Evolutionary conservation across 163 green algal species (phyloP).

Genomic region (Botryococcus braunii): DNA sequence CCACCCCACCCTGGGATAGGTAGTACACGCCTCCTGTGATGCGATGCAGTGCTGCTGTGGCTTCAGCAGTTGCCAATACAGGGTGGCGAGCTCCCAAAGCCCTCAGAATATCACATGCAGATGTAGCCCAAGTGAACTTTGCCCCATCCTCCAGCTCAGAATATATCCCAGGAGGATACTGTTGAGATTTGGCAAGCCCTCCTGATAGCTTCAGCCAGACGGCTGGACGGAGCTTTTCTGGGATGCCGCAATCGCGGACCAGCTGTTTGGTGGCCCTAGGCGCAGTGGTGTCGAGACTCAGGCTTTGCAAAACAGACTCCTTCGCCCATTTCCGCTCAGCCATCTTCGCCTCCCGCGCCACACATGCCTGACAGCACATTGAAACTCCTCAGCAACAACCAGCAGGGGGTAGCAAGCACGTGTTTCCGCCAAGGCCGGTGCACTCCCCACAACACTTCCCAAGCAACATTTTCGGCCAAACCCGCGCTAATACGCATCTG

Average conservation of each 20-base stretch:
- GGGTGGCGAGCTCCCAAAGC: not conserved
- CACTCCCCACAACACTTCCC: too few species aligned
- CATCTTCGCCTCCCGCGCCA: slow-evolving; percentile 6
- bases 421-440: too few species aligned
- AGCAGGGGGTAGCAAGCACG: slow-evolving; percentile 5
- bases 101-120: not conserved
- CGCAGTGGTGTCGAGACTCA: not conserved
- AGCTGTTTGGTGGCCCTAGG: slow-evolving; percentile 14
- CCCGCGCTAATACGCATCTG: too few species aligned
- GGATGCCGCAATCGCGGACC: slow-evolving; percentile 19
- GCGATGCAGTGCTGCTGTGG: not conserved
- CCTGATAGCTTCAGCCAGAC: slow-evolving; percentile 26
- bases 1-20: not conserved
- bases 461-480: too few species aligned
- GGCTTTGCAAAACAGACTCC: not conserved
- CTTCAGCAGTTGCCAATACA: not conserved
- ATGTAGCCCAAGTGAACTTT: not conserved
- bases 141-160: slow-evolving; percentile 1
- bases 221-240: slow-evolving; percentile 6
- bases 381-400: not conserved
- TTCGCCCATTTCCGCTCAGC: slow-evolving; percentile 2
- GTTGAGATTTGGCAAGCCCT: slow-evolving; percentile 1
- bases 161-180: slow-evolving; percentile 3
- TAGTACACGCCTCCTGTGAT: not conserved
- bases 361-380: not conserved